These are phyloP conservation scores for Hanseniaspora clermontiae DNA, from an alignment of 805 yeast genomes.

Conservation along the genomic window DNA sequence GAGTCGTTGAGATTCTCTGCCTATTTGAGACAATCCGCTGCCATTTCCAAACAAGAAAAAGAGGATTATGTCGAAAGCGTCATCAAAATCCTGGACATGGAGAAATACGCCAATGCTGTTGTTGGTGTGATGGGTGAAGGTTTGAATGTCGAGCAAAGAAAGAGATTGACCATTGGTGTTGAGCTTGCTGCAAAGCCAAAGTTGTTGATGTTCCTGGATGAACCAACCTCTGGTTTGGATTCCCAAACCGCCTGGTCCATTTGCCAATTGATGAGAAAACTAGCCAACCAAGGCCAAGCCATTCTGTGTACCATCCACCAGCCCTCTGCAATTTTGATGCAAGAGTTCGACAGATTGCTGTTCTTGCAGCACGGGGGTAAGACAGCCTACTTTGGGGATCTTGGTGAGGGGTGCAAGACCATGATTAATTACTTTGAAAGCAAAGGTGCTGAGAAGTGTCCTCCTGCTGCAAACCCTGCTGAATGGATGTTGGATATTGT, in stretches of 20 bases:
- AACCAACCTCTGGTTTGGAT: conserved; percentile 56
- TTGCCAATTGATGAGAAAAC: conserved; percentile 42
- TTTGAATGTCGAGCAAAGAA: conserved; percentile 47
- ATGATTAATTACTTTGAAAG: conserved; percentile 51
- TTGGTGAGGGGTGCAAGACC: conserved; percentile 42
- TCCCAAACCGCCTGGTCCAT: conserved; percentile 49
- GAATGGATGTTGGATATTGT: conserved; percentile 56
- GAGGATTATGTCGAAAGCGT: conserved; percentile 49
- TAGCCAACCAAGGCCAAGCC: conserved; percentile 54
- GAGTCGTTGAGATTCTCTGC: conserved; percentile 57
- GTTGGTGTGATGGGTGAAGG: conserved; percentile 60
- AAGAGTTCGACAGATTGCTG: conserved; percentile 48
- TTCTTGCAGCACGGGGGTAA: conserved; percentile 56
- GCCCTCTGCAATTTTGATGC: conserved; percentile 51
- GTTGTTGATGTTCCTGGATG: conserved; percentile 45
- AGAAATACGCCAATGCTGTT: conserved; percentile 50
- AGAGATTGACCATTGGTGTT: conserved; percentile 49
- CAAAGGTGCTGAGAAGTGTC: conserved; percentile 53
- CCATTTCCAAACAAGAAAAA: conserved; percentile 40
- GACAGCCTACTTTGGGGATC: conserved; percentile 59
- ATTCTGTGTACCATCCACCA: conserved; percentile 59
- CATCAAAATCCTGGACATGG: conserved; percentile 51
- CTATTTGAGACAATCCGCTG: conserved; percentile 44
- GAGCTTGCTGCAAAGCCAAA: conserved; percentile 53
- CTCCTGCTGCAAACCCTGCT: conserved; percentile 47